A percentile compares a stretch with the other conserved stretches of the same genome.
These are phyloP conservation scores for Berkeleyomyces basicola DNA, from an alignment of 2,329 filamentous ascomycete species.

Conservation along the genomic window DNA sequence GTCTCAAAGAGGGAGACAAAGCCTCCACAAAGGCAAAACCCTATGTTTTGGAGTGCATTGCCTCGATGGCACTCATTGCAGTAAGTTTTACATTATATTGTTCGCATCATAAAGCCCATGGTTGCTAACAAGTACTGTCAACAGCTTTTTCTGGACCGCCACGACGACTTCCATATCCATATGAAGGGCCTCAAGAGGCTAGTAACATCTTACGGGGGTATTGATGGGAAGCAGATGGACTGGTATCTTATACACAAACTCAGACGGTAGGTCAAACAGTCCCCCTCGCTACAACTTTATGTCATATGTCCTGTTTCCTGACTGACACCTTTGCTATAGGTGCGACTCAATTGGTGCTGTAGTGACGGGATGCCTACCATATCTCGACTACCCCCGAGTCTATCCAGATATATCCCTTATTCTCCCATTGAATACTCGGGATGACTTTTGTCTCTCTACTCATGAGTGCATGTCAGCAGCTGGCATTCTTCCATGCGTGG, in stretches of 20 bases:
- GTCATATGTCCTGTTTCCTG: not conserved
- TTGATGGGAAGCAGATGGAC: slow-evolving; percentile 6
- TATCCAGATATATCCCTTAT: slow-evolving; percentile 10
- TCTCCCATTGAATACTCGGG: slow-evolving; percentile 1
- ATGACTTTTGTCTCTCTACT: slow-evolving; percentile 1
- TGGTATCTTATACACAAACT: slow-evolving; percentile 13
- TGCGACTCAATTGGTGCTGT: slow-evolving; percentile 10
- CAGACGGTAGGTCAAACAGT: slow-evolving; percentile 6
- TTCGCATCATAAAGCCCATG: not conserved
- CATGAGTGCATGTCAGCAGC: slow-evolving; percentile 1
- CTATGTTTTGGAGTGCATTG: slow-evolving; percentile 13
- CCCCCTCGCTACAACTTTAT: too few species aligned
- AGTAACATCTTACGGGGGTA: slow-evolving; percentile 7
- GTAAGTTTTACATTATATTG: slow-evolving; percentile 1
- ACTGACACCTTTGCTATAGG: not conserved
- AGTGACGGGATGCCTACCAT: slow-evolving; percentile 9
- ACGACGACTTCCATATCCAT: slow-evolving; percentile 13
- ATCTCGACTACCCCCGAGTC: slow-evolving; percentile 12
- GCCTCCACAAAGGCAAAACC: slow-evolving; percentile 6
- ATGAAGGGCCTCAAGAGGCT: slow-evolving; percentile 12
- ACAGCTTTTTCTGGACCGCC: slow-evolving; percentile 11
- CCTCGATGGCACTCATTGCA: slow-evolving; percentile 11
- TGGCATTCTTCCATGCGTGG: slow-evolving; percentile 9
- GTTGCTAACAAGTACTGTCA: not conserved
- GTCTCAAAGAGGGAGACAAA: slow-evolving; percentile 11